phyloP scores from a whole-genome alignment of 495 filamentous ascomycete genomes.

The Aspergillus mulundensis region DNA sequence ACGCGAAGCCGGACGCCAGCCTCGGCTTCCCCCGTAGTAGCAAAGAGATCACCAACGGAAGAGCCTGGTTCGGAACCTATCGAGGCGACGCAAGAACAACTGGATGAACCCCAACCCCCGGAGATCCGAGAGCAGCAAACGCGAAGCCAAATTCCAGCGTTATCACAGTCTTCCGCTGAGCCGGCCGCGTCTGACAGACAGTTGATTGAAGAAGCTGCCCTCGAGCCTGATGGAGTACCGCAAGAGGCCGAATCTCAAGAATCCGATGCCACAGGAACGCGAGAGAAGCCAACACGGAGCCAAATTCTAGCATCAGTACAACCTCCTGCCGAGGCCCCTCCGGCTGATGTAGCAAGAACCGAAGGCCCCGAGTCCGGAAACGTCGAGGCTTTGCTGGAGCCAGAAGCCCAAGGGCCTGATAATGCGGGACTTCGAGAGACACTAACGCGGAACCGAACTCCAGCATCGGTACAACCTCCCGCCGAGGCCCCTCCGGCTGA shows the following conservation, averaged over 20 bases:
- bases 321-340: not conserved
- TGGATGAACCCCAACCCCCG: too few relatives aligned
- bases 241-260: not conserved
- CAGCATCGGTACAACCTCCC: conserved; percentile 10
- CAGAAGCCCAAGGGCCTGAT: not conserved
- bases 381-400: not conserved
- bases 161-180: too few relatives aligned
- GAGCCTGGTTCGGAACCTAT: too few relatives aligned
- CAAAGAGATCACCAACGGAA: too few relatives aligned
- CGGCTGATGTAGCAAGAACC: conserved; percentile 5
- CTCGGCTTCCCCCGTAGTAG: too few relatives aligned
- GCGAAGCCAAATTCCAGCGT: too few relatives aligned
- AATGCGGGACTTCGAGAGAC: conserved; percentile 7
- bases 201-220: too few relatives aligned
- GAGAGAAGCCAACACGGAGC: conserved; percentile 16
- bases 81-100: too few relatives aligned
- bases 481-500: not conserved
- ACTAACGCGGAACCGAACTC: conserved; percentile 16
- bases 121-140: too few relatives aligned
- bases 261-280: not conserved
- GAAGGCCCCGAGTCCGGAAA: not conserved
- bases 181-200: too few relatives aligned
- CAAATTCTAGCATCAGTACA: conserved; percentile 11
- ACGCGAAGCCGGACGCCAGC: too few relatives aligned
- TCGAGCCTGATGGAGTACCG: too few relatives aligned